Base-by-base conservation (phyloP, 2,329 filamentous ascomycete genomes). In the Aspergillus sp. region DNA sequence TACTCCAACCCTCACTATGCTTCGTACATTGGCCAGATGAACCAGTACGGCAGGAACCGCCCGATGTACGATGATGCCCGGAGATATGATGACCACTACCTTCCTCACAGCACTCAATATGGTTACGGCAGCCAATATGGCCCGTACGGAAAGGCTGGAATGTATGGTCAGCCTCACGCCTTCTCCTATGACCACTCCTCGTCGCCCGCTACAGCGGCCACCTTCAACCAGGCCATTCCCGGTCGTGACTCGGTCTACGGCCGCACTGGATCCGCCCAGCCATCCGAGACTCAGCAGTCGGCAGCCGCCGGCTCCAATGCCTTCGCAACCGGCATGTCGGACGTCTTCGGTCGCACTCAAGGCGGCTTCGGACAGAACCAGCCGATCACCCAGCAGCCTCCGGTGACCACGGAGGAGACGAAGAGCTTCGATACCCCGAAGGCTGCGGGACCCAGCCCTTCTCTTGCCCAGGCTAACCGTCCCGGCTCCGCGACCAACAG, bases 131-230 rank as follows among this genome's bases (percentile, higher is more conserved):
- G 77, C 63, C 81, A 81, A 66, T 82, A 81, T 64, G 80, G 73
- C 39, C 79, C 78, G 15, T 86, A 84, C 61, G 82, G 82, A 57
- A 84, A 84, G 66, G 84, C 82, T 64, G 82, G 81, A 66, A 86
- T 87, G 83, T 88, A 89, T 68, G 84, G 81, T 32, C 86, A 87
- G 67, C 84, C 85, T 66, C 84, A 87, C 66, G 81, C 78, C 58
- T 89, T 88, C 71, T 84, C 84, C 8, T 88, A 86, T 67, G 87
- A 89, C 48, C 85, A 89, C 71, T 83, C 85, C 2, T 84, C 86
- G 15, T 87, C 87, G 21, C 86, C 87, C 10, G 86, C 84, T 36
- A 88, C 86, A 62, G 81, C 81, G 21, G 82, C 80, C 51, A 73
- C 67, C 57, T 81, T 80, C 66, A 76, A 75, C 65, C 76, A 77